These are phyloP conservation scores for Septoria petroselini DNA, from an alignment of 2,329 filamentous ascomycete species.

Conservation along the genomic window DNA sequence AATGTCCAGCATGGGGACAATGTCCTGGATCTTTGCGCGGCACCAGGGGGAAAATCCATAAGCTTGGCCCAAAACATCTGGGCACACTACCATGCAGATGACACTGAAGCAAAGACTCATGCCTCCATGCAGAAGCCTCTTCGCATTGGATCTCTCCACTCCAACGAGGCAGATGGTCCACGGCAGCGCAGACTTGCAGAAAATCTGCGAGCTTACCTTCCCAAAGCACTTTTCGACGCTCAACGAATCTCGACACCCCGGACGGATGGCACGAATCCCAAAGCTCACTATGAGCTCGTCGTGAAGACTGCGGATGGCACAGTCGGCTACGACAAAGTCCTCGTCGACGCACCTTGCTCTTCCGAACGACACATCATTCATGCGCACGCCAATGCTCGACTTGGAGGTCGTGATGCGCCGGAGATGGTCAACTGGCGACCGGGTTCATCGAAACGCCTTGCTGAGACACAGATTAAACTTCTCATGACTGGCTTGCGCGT, in stretches of 20 bases:
- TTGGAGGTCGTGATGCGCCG: constrained; percentile 28
- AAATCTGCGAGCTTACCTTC: constrained; percentile 30
- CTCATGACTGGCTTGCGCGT: constrained; percentile 40
- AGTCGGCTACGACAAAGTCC: constrained; percentile 42
- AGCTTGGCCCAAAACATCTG: constrained; percentile 38
- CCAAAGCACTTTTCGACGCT: constrained; percentile 21
- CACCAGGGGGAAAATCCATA: constrained; percentile 41
- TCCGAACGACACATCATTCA: constrained; percentile 43
- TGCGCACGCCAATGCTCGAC: constrained; percentile 33
- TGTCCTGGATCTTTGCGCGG: constrained; percentile 44
- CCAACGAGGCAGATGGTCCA: constrained; percentile 38
- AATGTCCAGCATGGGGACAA: constrained; percentile 38
- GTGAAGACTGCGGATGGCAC: constrained; percentile 34
- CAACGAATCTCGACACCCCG: constrained; percentile 26
- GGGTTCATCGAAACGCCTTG: constrained; percentile 39
- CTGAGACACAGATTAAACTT: constrained; percentile 37
- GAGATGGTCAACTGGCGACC: constrained; percentile 42
- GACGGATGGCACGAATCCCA: constrained; percentile 25
- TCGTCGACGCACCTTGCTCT: constrained; percentile 45
- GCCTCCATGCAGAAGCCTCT: constrained; percentile 11
- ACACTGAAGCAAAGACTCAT: constrained; percentile 20
- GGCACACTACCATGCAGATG: constrained; percentile 23
- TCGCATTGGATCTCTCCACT: constrained; percentile 37
- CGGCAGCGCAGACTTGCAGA: constrained; percentile 37
- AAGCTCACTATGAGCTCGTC: constrained; percentile 29